phyloP scores from a whole-genome alignment of 192 early-diverging fungal species.

The Coemansia sp. region DNA sequence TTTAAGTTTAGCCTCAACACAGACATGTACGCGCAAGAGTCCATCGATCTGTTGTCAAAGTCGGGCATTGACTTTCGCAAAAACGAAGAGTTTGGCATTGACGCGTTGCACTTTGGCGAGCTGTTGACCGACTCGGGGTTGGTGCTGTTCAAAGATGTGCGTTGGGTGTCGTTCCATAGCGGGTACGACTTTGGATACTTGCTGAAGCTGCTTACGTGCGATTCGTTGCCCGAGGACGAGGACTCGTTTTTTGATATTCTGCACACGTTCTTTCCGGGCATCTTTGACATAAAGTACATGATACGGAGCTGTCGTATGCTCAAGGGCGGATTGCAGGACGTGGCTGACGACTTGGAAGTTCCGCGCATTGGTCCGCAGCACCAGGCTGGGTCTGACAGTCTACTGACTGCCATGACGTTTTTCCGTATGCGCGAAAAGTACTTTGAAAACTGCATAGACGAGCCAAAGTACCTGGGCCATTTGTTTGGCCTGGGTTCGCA shows the following conservation, averaged over 20 bases:
- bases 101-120: constrained; percentile 95
- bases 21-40: constrained; percentile 99
- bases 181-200: constrained; percentile 99
- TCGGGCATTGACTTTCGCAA: constrained; percentile 98
- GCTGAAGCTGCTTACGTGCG: constrained; percentile 91
- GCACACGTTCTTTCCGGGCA: constrained; percentile 93
- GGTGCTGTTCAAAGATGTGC: constrained; percentile 90
- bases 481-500: constrained; percentile 51
- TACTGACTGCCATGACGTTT: constrained; percentile 96
- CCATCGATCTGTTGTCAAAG: constrained; percentile 94
- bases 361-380: constrained; percentile 94
- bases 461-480: constrained; percentile 78
- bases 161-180: constrained; percentile 99
- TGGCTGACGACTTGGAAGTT: constrained; percentile 95
- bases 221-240: constrained; percentile 88
- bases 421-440: constrained; percentile 97
- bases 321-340: constrained; percentile 96
- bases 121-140: constrained; percentile 95
- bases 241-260: constrained; percentile 91
- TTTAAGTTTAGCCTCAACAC: constrained; percentile 94
- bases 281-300: constrained; percentile 98
- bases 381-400: constrained; percentile 96
- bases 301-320: constrained; percentile 96
- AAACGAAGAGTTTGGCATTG: constrained; percentile 94
- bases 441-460: constrained; percentile 95